Base-by-base conservation (phyloP, 345 rosid species). In the Atalantia buxifolia region DNA sequence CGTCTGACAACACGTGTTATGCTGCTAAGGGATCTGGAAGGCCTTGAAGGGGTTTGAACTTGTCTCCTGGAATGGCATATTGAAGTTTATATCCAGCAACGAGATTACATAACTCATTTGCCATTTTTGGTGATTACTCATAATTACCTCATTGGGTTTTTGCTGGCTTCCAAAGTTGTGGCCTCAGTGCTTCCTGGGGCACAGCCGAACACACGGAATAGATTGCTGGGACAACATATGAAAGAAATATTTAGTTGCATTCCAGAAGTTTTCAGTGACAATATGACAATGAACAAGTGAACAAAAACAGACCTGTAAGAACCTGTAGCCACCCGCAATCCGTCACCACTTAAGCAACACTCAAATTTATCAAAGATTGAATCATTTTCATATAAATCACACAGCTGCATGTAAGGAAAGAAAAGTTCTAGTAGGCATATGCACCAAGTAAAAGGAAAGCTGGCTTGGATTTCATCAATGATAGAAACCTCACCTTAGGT, bases 311-410 rank as follows among this genome's bases (percentile, higher is more conserved):
- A 96, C 99, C 99, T 97, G 92, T 94, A 97, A 83, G 99, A 97
- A 76, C 98, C 99, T 63, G 99, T 92, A 53, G 98, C 97, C 66
- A 92, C 96, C 82, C 98, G 92, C 70, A 84, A 63, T 77, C 98
- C 98, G 86, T 94, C 93, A 45, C 98, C 98, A 75, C 99, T 97
- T 81, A 90, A 79, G 83, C 98, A 94, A 86, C 99, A 97, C 84
- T 97, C 99, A 24, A 97, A 97, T 87, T 97, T 97, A 82, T 97
- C 99, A 77, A 97, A 94, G 83, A 95, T 95, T 5, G 97, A 95
- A 87, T 97, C 99, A 59, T 95, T 95, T 85, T 95, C 99, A 76
- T 95, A 95, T 79, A 95, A 88, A 84, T 95, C 99, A 87, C 99
- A 95, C 69, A 97, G 88, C 99, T 97, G 94, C 72, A 83, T 38